These are phyloP conservation scores for Neodidymelliopsis sp. DNA, from an alignment of 2,329 filamentous ascomycete genomes.

Conservation along the genomic window DNA sequence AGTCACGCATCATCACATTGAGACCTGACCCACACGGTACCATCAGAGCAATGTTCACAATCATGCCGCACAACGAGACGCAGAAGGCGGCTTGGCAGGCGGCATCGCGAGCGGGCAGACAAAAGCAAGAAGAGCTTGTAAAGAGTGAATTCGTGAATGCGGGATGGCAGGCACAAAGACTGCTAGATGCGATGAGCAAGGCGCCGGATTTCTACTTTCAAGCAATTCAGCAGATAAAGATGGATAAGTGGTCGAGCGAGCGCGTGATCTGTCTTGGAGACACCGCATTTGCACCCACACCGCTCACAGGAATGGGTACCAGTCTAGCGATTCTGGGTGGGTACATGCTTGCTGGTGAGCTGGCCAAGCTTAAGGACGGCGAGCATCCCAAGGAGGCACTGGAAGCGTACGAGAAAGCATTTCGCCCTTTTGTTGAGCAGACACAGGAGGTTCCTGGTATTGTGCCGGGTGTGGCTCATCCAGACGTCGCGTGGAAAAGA, in stretches of 20 bases:
- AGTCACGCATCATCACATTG: slow-evolving; percentile 38
- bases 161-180: slow-evolving; percentile 55
- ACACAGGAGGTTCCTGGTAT: slow-evolving; percentile 36
- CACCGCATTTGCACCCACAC: slow-evolving; percentile 59
- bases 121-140: slow-evolving; percentile 52
- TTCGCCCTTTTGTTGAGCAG: slow-evolving; percentile 37
- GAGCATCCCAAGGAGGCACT: slow-evolving; percentile 27
- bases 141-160: slow-evolving; percentile 41
- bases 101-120: slow-evolving; percentile 41
- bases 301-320: slow-evolving; percentile 54
- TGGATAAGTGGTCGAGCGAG: slow-evolving; percentile 54
- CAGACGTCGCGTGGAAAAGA: slow-evolving; percentile 27
- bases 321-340: slow-evolving; percentile 49
- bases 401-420: slow-evolving; percentile 31
- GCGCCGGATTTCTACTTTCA: slow-evolving; percentile 58
- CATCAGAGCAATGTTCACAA: slow-evolving; percentile 47
- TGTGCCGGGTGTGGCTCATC: slow-evolving; percentile 32
- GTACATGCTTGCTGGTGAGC: slow-evolving; percentile 50
- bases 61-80: slow-evolving; percentile 33
- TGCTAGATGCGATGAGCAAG: slow-evolving; percentile 53
- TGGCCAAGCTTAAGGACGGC: slow-evolving; percentile 22
- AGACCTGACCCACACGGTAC: slow-evolving; percentile 37
- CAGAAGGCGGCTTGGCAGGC: slow-evolving; percentile 27
- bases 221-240: slow-evolving; percentile 55
- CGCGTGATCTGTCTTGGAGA: slow-evolving; percentile 63